Evolutionary conservation across 2,329 filamentous ascomycete species (phyloP).

Genomic region (Aspergillus fischeri): DNA sequence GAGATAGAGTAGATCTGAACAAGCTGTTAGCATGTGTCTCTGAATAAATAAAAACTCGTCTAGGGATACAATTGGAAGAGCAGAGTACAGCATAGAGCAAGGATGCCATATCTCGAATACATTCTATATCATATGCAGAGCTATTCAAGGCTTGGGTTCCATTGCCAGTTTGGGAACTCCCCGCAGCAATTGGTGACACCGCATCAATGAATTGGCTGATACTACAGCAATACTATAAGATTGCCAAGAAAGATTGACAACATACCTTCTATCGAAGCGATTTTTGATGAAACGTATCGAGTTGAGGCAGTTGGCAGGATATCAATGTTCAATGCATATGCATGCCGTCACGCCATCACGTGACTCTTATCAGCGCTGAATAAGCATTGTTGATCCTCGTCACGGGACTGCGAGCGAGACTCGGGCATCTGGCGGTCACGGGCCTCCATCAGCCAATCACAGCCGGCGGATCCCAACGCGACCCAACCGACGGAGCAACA

Average conservation of each 20-base stretch:
- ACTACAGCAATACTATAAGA: neutral
- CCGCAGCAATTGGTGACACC: neutral
- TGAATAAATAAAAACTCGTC: neutral
- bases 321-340: constrained; percentile 8
- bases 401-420: neutral
- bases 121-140: neutral
- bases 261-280: neutral
- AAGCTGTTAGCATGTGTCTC: neutral
- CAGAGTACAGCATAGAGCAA: neutral
- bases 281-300: neutral
- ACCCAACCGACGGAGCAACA: constrained; percentile 36
- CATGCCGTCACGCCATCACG: neutral
- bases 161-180: neutral
- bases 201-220: neutral
- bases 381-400: neutral
- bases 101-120: neutral
- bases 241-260: neutral
- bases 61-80: neutral
- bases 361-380: neutral
- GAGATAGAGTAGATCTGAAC: neutral
- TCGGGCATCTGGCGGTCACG: constrained; percentile 13
- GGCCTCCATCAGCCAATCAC: constrained; percentile 24
- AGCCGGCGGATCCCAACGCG: constrained; percentile 22
- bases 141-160: neutral
- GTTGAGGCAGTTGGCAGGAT: neutral